Percentiles rank a stretch among this genome's conserved stretches.
Conservation (phyloP, 2,329 filamentous ascomycete genomes). For the Claviceps paspali region DNA sequence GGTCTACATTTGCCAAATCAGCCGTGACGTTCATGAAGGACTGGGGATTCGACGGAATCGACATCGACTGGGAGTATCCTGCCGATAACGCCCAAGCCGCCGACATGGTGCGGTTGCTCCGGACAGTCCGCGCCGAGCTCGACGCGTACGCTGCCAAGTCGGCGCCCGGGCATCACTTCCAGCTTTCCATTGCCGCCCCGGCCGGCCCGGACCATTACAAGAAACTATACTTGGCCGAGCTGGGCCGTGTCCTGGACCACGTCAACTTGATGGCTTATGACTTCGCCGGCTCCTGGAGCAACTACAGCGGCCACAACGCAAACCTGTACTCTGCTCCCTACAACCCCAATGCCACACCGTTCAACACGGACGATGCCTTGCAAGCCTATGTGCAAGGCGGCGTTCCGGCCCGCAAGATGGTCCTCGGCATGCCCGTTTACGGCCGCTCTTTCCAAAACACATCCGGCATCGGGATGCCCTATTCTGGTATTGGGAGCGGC, state of each 20-base stretch:
- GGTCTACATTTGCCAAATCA: slow-evolving; percentile 51
- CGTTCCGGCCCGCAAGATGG: slow-evolving; percentile 50
- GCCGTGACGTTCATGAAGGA: slow-evolving; percentile 59
- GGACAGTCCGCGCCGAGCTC: slow-evolving; percentile 29
- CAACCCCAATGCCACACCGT: slow-evolving; percentile 48
- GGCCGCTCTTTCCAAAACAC: slow-evolving; percentile 24
- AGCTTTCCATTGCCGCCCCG: slow-evolving; percentile 37
- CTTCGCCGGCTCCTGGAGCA: slow-evolving; percentile 58
- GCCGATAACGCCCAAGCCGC: slow-evolving; percentile 22
- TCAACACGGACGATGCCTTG: slow-evolving; percentile 51
- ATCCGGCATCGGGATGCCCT: slow-evolving; percentile 49
- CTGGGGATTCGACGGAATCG: slow-evolving; percentile 44
- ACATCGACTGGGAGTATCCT: slow-evolving; percentile 26
- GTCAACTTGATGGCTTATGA: slow-evolving; percentile 67
- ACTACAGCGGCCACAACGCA: slow-evolving; percentile 49
- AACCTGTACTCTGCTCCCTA: slow-evolving; percentile 47
- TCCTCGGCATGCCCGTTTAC: slow-evolving; percentile 59
- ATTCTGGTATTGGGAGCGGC: slow-evolving; percentile 47
- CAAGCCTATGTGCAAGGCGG: slow-evolving; percentile 47
- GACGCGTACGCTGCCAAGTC: slow-evolving; percentile 30
- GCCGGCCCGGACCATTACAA: slow-evolving; percentile 34
- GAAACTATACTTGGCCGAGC: slow-evolving; percentile 29
- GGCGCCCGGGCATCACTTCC: slow-evolving; percentile 33
- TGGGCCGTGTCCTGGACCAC: slow-evolving; percentile 36
- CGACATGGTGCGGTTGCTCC: slow-evolving; percentile 29